phyloP scores from a whole-genome alignment of 176 grass and related monocot species.

The Aegilops umbellulata region DNA sequence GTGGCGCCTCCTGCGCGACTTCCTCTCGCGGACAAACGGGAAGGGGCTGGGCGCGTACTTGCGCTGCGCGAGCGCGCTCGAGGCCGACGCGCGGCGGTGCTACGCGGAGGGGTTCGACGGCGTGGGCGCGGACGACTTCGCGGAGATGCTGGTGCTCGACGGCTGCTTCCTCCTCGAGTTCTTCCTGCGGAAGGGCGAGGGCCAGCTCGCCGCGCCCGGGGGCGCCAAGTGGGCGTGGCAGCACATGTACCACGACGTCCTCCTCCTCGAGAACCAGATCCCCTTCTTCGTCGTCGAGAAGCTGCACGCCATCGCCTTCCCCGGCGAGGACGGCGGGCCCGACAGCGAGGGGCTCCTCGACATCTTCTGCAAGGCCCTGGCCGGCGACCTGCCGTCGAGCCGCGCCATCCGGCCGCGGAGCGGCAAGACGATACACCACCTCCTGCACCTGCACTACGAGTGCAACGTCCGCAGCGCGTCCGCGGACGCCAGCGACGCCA shows the following conservation, averaged over 20 bases:
- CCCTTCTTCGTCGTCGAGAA: constrained; percentile 53
- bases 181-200: constrained; percentile 43
- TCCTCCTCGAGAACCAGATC: constrained; percentile 50
- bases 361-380: constrained; percentile 46
- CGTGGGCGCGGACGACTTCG: constrained; percentile 28
- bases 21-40: neutral
- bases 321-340: neutral
- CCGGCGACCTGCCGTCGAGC: constrained; percentile 43
- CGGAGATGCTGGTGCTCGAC: constrained; percentile 54
- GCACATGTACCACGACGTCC: constrained; percentile 51
- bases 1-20: constrained; percentile 49
- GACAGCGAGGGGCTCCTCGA: constrained; percentile 33
- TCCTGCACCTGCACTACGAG: constrained; percentile 56
- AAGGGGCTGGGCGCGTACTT: constrained; percentile 38
- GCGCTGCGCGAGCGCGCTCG: constrained; percentile 27
- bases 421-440: constrained; percentile 42
- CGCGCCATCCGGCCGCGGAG: constrained; percentile 19
- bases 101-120: constrained; percentile 40
- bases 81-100: constrained; percentile 42
- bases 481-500: neutral
- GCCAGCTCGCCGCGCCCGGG: constrained; percentile 36
- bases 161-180: constrained; percentile 58
- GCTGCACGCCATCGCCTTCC: constrained; percentile 39
- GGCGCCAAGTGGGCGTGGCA: constrained; percentile 57
- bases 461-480: constrained; percentile 45